Evolutionary conservation across 2,329 filamentous ascomycete species (phyloP).

Genomic region (Mollisiaceae sp.): DNA sequence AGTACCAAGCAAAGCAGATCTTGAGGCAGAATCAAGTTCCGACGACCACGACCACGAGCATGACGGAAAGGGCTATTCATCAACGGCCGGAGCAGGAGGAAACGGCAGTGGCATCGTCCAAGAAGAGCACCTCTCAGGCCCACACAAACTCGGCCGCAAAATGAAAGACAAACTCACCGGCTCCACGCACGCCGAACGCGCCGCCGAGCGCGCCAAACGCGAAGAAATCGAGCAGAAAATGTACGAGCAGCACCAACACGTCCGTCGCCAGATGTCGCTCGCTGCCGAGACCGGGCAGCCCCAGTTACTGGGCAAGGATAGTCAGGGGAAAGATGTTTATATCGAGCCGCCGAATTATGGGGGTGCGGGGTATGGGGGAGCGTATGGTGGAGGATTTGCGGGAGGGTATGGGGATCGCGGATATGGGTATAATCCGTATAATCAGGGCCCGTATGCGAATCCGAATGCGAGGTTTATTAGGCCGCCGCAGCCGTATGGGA

Average conservation of each 20-base stretch:
- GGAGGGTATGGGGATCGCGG: slow-evolving; percentile 39
- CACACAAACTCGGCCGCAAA: slow-evolving; percentile 56
- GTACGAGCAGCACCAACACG: slow-evolving; percentile 57
- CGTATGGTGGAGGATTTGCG: slow-evolving; percentile 35
- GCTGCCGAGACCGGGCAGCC: slow-evolving; percentile 60
- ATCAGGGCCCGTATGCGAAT: slow-evolving; percentile 50
- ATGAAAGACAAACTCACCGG: slow-evolving; percentile 64
- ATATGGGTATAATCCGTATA: slow-evolving; percentile 53
- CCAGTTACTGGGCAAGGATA: slow-evolving; percentile 59
- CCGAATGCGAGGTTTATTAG: slow-evolving; percentile 55
- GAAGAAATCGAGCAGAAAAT: slow-evolving; percentile 55
- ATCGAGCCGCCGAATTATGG: slow-evolving; percentile 54
- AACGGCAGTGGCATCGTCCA: no score
- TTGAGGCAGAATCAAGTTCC: slow-evolving; percentile 52
- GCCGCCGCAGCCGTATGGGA: slow-evolving; percentile 53
- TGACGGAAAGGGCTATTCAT: slow-evolving; percentile 38
- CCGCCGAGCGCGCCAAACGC: slow-evolving; percentile 49
- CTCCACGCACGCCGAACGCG: slow-evolving; percentile 60
- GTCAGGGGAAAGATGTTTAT: slow-evolving; percentile 60
- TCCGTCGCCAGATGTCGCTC: slow-evolving; percentile 55
- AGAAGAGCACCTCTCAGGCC: slow-evolving; percentile 35
- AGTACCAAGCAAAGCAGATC: slow-evolving; percentile 45
- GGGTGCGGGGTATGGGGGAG: slow-evolving; percentile 44
- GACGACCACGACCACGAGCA: slow-evolving; percentile 47
- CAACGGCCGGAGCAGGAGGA: slow-evolving; percentile 8